Evolutionary conservation across 352 stramenopile genomes (phyloP).

Genomic region (Globisporangium okanoganense): DNA sequence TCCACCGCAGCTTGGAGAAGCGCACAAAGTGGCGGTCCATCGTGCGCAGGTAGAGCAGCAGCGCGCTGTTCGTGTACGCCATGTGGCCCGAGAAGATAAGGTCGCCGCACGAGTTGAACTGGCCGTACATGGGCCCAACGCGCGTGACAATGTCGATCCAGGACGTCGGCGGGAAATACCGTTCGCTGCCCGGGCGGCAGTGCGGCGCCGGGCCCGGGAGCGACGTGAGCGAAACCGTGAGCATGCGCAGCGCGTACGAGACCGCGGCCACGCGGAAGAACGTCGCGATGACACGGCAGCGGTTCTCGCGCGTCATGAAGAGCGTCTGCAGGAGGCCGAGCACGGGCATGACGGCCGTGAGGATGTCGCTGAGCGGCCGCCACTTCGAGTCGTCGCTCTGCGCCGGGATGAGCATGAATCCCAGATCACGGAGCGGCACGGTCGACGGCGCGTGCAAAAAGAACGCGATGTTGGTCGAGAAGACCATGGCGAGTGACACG

Average conservation of each 20-base stretch:
- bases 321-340: conserved; percentile 49
- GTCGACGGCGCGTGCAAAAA: conserved; percentile 59
- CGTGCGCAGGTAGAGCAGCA: conserved; percentile 61
- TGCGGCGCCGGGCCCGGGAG: conserved; percentile 67
- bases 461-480: conserved; percentile 68
- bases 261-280: conserved; percentile 72
- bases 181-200: conserved; percentile 40
- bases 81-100: conserved; percentile 79
- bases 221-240: conserved; percentile 65
- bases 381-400: conserved; percentile 49
- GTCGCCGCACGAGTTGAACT: conserved; percentile 74
- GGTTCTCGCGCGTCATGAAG: conserved; percentile 45
- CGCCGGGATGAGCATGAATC: conserved; percentile 73
- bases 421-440: conserved; percentile 56
- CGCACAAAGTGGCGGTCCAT: conserved; percentile 50
- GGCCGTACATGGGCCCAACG: conserved; percentile 63
- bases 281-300: conserved; percentile 41
- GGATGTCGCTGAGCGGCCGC: conserved; percentile 60
- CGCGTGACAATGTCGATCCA: conserved; percentile 76
- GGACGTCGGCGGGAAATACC: conserved; percentile 51
- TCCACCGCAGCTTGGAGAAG: conserved; percentile 47
- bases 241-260: conserved; percentile 62
- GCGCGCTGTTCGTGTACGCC: conserved; percentile 61
- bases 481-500: conserved; percentile 61
- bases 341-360: conserved; percentile 57